Base-by-base conservation (phyloP, 2,329 filamentous ascomycete species). In the Exophiala sp. region DNA sequence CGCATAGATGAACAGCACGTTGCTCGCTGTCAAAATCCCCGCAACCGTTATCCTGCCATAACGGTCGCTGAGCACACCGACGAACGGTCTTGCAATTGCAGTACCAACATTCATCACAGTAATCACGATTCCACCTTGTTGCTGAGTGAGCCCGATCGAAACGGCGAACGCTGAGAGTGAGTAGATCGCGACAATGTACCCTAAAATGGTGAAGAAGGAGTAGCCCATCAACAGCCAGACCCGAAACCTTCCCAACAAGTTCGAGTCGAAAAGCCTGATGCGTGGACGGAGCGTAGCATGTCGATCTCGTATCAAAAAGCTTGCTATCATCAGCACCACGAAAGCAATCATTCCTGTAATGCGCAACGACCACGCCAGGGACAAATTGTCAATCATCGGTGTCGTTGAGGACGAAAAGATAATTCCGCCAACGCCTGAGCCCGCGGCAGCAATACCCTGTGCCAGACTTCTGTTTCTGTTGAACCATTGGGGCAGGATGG, bases 51-150 rank as follows among this genome's bases (percentile, higher is more conserved):
- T 71, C 7, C 75, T 63, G 10, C 74, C 72, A 60, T 67, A 73
- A 11, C 67, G 56, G 65, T 80, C 78, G 56, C 74, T 76, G 3
- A 72, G 50, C 12, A 75, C 55, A 0, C 77, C 76, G 34, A 78
- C 71, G 10, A 71, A 62, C 3, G 77, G 77, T 9, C 78, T 64
- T 12, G 77, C 76, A 32, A 79, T 41, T 0, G 72, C 73, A 3
- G 74, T 76, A 0, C 77, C 77, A 1, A 79, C 58, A 55, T 79
- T 79, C 32, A 80, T 59, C 6, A 78, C 54, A 0, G 70, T 76
- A 16, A 70, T 72, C 8, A 77, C 53, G 16, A 66, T 63, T 1
- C 72, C 69, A 2, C 75, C 74, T 54, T 77, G 68, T 1, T 59
- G 54, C 29, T 67, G 61, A 16, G 63, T 64, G 1, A 79, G 60